Conservation (phyloP, 306 rosid species). For the Begonia fuchsioides region DNA sequence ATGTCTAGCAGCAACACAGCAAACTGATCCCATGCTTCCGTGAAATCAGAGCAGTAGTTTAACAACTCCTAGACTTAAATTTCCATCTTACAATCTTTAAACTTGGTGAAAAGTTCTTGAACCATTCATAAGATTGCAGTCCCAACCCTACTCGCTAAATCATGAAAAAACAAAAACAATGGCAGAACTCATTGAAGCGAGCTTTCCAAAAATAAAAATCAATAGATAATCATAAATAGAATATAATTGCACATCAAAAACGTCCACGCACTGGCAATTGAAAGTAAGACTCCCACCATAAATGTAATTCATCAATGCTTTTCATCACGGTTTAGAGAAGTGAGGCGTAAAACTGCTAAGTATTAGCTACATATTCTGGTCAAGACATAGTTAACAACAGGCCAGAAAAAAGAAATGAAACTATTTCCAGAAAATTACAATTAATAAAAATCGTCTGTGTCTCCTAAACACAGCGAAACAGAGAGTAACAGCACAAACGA, state of each 20-base stretch:
- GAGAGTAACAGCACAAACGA: neutral
- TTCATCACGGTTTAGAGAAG: no score
- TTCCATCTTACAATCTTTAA: neutral
- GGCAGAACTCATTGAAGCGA: no score
- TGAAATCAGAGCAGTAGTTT: neutral
- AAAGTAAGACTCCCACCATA: no score
- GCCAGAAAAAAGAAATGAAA: neutral
- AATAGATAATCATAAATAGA: no score
- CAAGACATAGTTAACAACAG: neutral
- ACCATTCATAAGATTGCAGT: neutral
- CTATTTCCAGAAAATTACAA: neutral
- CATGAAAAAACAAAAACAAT: neutral
- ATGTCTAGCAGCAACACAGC: conserved; percentile 49
- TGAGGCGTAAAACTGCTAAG: no score
- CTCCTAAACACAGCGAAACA: neutral
- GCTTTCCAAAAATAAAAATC: no score
- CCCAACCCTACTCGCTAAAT: neutral
- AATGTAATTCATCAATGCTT: no score
- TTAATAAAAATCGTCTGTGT: neutral
- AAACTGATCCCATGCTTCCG: conserved; percentile 38
- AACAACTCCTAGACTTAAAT: neutral
- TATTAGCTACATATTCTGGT: neutral
- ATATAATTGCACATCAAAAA: no score
- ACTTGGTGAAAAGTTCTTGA: no score
- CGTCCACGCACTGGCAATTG: no score